Percentiles rank a stretch among this genome's conserved stretches.
Evolutionary conservation across 1,139 yeast genomes (phyloP).

Genomic region (Suhomyces yuchorum): DNA sequence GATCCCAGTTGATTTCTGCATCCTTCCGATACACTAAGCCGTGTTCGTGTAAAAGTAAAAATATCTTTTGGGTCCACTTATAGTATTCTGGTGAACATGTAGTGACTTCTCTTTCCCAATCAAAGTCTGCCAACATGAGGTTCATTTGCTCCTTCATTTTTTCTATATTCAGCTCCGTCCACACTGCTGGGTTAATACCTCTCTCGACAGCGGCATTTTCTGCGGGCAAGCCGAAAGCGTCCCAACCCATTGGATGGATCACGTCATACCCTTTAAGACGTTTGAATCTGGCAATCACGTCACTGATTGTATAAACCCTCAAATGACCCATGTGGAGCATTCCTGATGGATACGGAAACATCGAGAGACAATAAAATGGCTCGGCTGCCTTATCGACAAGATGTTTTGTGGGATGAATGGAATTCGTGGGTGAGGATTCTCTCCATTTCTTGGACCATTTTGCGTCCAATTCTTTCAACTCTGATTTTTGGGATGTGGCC

Average conservation of each 20-base stretch:
- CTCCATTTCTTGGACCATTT: conserved; percentile 61
- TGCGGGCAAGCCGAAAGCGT: conserved; percentile 97
- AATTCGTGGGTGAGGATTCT: conserved; percentile 35
- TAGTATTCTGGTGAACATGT: conserved; percentile 89
- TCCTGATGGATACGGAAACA: conserved; percentile 98
- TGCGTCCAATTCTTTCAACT: conserved; percentile 36
- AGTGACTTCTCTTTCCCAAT: conserved; percentile 90
- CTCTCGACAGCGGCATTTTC: conserved; percentile 96
- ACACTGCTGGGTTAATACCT: conserved; percentile 70
- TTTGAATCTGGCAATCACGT: conserved; percentile 76
- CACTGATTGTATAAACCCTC: conserved; percentile 89
- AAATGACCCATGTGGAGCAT: conserved; percentile 89
- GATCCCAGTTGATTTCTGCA: conserved; percentile 97
- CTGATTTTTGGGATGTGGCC: conserved; percentile 6
- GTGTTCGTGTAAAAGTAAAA: conserved; percentile 66
- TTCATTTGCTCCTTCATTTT: conserved; percentile 85
- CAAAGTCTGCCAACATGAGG: conserved; percentile 80
- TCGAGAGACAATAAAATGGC: conserved; percentile 69
- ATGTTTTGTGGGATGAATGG: conserved; percentile 49
- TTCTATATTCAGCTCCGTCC: conserved; percentile 78
- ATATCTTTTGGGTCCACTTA: conserved; percentile 88
- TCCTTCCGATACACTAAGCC: conserved; percentile 84
- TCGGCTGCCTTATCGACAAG: conserved; percentile 25
- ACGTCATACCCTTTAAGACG: conserved; percentile 76
- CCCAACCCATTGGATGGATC: conserved; percentile 99